phyloP scores from a whole-genome alignment of 2,329 filamentous ascomycete genomes.

The Camptophora hylomeconis region DNA sequence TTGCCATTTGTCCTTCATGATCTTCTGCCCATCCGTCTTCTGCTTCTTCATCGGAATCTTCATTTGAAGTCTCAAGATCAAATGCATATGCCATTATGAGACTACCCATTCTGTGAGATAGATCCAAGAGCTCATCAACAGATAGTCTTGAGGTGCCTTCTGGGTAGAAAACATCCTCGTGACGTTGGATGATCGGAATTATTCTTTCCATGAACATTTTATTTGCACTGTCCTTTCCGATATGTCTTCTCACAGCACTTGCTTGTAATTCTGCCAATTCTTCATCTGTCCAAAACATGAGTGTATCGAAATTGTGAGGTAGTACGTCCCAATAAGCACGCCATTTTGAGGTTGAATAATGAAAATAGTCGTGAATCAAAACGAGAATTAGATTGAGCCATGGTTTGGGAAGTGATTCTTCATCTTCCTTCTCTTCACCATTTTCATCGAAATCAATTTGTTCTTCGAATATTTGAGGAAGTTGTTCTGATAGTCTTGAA shows the following conservation, averaged over 20 bases:
- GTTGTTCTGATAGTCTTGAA: constrained; percentile 49
- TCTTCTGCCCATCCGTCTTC: constrained; percentile 42
- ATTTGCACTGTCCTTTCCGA: constrained; percentile 55
- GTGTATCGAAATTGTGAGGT: constrained; percentile 52
- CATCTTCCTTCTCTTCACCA: neutral
- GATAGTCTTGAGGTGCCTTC: constrained; percentile 19
- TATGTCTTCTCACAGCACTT: constrained; percentile 61
- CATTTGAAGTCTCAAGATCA: constrained; percentile 43
- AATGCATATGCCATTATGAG: constrained; percentile 91
- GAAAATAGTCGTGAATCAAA: constrained; percentile 63
- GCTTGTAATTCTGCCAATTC: constrained; percentile 65
- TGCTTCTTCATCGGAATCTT: constrained; percentile 23
- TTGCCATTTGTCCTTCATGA: constrained; percentile 1
- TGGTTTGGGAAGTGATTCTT: constrained; percentile 11
- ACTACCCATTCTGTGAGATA: constrained; percentile 71
- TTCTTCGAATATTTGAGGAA: constrained; percentile 40
- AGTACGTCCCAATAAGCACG: constrained; percentile 65
- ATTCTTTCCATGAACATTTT: constrained; percentile 54
- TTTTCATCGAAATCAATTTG: neutral
- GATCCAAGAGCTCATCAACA: constrained; percentile 35
- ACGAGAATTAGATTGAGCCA: constrained; percentile 57
- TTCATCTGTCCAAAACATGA: constrained; percentile 73
- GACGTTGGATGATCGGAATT: constrained; percentile 35
- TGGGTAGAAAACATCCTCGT: constrained; percentile 30
- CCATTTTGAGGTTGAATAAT: constrained; percentile 53